phyloP scores from a whole-genome alignment of 768 basidiomycete species.

The Boletus coccyginus region DNA sequence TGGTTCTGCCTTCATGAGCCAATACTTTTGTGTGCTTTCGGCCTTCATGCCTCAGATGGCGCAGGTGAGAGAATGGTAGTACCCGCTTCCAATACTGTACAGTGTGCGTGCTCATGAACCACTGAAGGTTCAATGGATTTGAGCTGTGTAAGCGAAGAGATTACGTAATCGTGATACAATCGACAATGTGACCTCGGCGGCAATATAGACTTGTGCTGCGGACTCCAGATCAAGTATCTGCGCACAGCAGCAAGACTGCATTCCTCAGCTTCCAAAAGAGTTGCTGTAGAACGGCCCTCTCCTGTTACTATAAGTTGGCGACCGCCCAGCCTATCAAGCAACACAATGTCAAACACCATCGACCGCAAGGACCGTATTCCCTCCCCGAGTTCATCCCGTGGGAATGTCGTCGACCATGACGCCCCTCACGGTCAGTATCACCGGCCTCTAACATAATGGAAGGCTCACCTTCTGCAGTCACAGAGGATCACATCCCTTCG shows the following conservation, averaged over 20 bases:
- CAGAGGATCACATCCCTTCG: conserved; percentile 48
- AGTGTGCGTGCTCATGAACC: no score
- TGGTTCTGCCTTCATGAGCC: conserved; percentile 88
- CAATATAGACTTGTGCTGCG: conserved; percentile 1
- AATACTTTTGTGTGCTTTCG: conserved; percentile 32
- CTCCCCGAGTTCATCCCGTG: conserved; percentile 38
- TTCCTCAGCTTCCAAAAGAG: not conserved
- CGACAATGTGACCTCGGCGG: not conserved
- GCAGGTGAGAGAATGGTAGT: not conserved
- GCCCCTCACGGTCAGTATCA: conserved; percentile 56
- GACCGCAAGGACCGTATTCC: conserved; percentile 57
- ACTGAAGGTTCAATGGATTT: no score
- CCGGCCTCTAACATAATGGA: not conserved
- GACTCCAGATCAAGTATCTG: not conserved
- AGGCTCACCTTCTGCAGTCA: conserved; percentile 45
- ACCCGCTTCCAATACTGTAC: no score
- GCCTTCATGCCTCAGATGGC: conserved; percentile 3
- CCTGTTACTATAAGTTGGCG: conserved; percentile 15
- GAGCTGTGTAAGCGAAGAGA: not conserved
- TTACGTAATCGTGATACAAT: not conserved
- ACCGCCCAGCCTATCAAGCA: not conserved
- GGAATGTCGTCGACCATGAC: conserved; percentile 73
- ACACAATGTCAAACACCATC: conserved; percentile 24
- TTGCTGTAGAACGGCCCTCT: conserved; percentile 1
- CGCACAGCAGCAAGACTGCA: not conserved